Conservation (phyloP, 495 filamentous ascomycete species). For the Cenococcum geophilum region DNA sequence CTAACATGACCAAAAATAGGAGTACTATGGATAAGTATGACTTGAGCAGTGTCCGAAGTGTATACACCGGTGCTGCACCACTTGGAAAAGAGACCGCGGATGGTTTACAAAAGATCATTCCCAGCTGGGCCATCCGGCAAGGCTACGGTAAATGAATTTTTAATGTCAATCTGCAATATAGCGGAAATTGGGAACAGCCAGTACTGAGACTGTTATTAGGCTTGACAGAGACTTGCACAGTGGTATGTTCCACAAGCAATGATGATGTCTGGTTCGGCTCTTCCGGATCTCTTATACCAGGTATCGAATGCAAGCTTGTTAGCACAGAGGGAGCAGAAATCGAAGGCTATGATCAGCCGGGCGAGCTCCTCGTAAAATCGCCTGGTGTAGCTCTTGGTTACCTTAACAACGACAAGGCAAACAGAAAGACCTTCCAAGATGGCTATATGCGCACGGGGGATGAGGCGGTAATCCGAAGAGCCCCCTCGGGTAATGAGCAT, state of each 20-base stretch:
- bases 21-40: slow-evolving; percentile 63
- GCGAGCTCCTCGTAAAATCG: slow-evolving; percentile 70
- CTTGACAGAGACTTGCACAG: slow-evolving; percentile 75
- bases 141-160: slow-evolving; percentile 59
- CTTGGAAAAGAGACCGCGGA: slow-evolving; percentile 71
- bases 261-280: slow-evolving; percentile 67
- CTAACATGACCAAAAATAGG: slow-evolving; percentile 56
- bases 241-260: slow-evolving; percentile 59
- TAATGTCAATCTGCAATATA: slow-evolving; percentile 3
- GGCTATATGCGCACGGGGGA: slow-evolving; percentile 83
- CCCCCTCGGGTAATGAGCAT: slow-evolving; percentile 65
- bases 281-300: slow-evolving; percentile 65
- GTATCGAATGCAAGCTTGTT: slow-evolving; percentile 61
- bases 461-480: slow-evolving; percentile 63
- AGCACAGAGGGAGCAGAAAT: slow-evolving; percentile 70
- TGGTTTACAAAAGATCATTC: slow-evolving; percentile 59
- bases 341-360: slow-evolving; percentile 65
- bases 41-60: slow-evolving; percentile 56
- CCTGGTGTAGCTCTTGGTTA: slow-evolving; percentile 79
- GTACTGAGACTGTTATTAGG: slow-evolving; percentile 40
- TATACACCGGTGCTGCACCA: slow-evolving; percentile 82
- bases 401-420: slow-evolving; percentile 77
- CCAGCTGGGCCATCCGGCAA: slow-evolving; percentile 63
- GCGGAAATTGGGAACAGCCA: not conserved
- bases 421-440: slow-evolving; percentile 69